Evolutionary conservation across 73 alveolate species (phyloP).

Genomic region (Breviolum minutum): DNA sequence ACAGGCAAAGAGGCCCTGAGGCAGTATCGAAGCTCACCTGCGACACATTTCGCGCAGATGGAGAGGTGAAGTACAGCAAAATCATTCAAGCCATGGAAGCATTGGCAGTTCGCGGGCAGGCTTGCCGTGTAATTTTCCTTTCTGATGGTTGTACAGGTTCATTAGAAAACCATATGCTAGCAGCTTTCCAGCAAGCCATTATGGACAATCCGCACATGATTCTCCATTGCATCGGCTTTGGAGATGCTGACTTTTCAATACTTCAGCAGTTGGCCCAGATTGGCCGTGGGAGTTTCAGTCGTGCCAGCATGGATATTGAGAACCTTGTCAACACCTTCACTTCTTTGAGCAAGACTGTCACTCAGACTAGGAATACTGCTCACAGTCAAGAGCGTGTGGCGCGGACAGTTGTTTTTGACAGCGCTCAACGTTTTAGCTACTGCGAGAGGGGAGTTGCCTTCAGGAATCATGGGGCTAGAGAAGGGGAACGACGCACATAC

Average conservation of each 20-base stretch:
- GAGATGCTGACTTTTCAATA: constrained; percentile 10
- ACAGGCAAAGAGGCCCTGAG: background rate
- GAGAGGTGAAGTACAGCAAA: background rate
- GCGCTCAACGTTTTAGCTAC: background rate
- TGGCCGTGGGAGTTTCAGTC: constrained; percentile 60
- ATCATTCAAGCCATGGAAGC: background rate
- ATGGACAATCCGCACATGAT: background rate
- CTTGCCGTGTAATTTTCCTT: constrained; percentile 46
- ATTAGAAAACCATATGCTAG: background rate
- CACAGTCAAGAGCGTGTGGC: background rate
- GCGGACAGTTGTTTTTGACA: constrained; percentile 20
- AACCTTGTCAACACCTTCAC: constrained; percentile 74
- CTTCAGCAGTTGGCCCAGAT: constrained; percentile 65
- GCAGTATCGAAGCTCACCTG: background rate
- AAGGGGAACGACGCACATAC: background rate
- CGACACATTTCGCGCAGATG: background rate
- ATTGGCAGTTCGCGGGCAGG: constrained; percentile 37
- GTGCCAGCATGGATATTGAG: constrained; percentile 46
- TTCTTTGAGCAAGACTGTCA: constrained; percentile 38
- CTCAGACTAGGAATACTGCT: background rate
- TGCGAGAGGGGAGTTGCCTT: background rate
- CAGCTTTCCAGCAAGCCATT: background rate
- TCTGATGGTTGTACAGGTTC: constrained; percentile 15
- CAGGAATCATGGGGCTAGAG: background rate
- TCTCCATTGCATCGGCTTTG: constrained; percentile 47